phyloP scores from a whole-genome alignment of 2,329 filamentous ascomycete species.

The Beauveria varroae region DNA sequence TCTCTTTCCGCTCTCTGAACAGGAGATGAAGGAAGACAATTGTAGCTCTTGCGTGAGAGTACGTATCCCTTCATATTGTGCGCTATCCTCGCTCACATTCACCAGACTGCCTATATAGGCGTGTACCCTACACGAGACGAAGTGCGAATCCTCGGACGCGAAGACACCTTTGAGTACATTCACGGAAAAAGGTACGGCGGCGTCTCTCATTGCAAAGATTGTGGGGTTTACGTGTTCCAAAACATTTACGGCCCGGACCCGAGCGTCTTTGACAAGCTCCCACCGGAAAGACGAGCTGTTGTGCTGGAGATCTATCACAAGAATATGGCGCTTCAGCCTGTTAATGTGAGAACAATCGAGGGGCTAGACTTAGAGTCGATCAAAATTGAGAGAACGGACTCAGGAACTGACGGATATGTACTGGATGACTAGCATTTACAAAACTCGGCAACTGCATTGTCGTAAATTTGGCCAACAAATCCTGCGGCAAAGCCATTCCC shows the following conservation, averaged over 20 bases:
- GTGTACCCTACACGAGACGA: slow-evolving; percentile 21
- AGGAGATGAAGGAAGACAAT: slow-evolving; percentile 36
- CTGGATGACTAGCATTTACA: background rate
- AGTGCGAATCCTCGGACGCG: slow-evolving; percentile 20
- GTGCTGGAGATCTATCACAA: slow-evolving; percentile 16
- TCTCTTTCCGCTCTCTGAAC: slow-evolving; percentile 24
- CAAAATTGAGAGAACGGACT: background rate
- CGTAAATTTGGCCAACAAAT: too few species aligned
- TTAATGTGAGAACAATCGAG: slow-evolving; percentile 20
- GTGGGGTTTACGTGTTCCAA: slow-evolving; percentile 22
- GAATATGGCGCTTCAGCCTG: slow-evolving; percentile 20
- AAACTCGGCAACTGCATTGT: too few species aligned
- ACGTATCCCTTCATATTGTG: background rate
- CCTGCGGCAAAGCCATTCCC: too few species aligned
- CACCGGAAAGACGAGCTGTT: slow-evolving; percentile 18
- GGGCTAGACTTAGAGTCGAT: slow-evolving; percentile 11
- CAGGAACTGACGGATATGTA: background rate
- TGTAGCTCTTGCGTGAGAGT: slow-evolving; percentile 26
- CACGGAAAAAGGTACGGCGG: slow-evolving; percentile 17
- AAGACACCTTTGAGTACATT: slow-evolving; percentile 21
- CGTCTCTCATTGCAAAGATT: slow-evolving; percentile 19
- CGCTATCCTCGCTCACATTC: too few species aligned
- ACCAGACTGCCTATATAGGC: slow-evolving; percentile 21
- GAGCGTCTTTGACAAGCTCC: slow-evolving; percentile 20
- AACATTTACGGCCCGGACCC: slow-evolving; percentile 24